phyloP scores from a whole-genome alignment of 1,284 basidiomycete genomes.

The Ganoderma lingzhi region DNA sequence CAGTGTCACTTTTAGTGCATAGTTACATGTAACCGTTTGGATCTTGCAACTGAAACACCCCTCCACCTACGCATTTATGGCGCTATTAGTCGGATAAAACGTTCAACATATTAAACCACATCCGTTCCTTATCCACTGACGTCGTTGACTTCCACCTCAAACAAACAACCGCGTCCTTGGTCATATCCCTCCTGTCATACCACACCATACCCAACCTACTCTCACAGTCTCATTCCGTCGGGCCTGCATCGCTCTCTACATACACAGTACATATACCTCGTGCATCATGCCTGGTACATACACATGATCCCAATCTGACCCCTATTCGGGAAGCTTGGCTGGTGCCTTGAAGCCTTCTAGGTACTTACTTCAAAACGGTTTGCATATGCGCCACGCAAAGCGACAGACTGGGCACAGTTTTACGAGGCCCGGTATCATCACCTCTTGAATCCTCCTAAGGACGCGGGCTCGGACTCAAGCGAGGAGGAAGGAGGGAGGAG shows the following conservation, averaged over 20 bases:
- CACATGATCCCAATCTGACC: no score
- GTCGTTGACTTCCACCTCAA: not conserved
- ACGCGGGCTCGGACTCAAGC: not conserved
- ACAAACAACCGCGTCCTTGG: not conserved
- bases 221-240: no score
- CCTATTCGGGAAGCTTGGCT: no score
- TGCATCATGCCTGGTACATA: no score
- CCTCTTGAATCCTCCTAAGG: conserved; percentile 20
- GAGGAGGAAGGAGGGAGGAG: not conserved
- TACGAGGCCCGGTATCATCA: conserved; percentile 25
- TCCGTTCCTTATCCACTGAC: not conserved
- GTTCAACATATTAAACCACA: not conserved
- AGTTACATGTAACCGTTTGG: not conserved
- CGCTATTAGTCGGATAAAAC: not conserved
- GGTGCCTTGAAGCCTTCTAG: no score
- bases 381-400: no score
- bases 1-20: not conserved
- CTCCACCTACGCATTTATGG: not conserved
- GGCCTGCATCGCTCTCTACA: no score
- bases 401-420: not conserved
- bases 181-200: not conserved
- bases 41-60: not conserved
- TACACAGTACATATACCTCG: no score
- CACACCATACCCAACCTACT: no score
- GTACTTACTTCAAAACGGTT: no score